These are phyloP conservation scores for Cryphonectria nitschkei DNA, from an alignment of 2,329 filamentous ascomycete species.

Conservation along the genomic window DNA sequence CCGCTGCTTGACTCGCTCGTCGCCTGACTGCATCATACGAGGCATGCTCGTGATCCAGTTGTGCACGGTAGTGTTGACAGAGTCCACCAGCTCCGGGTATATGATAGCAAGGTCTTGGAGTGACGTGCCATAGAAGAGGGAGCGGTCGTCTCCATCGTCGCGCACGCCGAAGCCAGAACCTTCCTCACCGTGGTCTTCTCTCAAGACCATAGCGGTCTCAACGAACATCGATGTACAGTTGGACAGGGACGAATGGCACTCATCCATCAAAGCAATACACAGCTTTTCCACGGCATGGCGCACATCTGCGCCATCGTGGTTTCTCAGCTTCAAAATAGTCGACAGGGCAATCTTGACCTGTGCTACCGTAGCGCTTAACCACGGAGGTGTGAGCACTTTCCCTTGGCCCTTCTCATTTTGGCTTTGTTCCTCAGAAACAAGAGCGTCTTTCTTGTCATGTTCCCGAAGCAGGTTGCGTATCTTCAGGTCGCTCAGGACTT, in stretches of 20 bases:
- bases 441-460: conserved; percentile 32
- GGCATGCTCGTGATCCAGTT: conserved; percentile 83
- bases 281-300: conserved; percentile 68
- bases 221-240: conserved; percentile 73
- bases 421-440: conserved; percentile 33
- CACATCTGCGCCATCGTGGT: conserved; percentile 71
- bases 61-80: conserved; percentile 70
- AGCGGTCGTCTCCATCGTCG: conserved; percentile 30
- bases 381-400: conserved; percentile 55
- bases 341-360: conserved; percentile 85
- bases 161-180: conserved; percentile 19
- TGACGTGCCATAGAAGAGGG: conserved; percentile 48
- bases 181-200: conserved; percentile 48
- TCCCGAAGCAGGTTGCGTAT: conserved; percentile 51
- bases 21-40: conserved; percentile 79
- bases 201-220: conserved; percentile 78
- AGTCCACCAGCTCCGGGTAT: conserved; percentile 56
- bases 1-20: conserved; percentile 75
- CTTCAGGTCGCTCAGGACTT: conserved; percentile 61
- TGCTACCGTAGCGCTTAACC: conserved; percentile 78
- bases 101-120: conserved; percentile 58
- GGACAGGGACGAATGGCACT: conserved; percentile 74
- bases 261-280: conserved; percentile 75
- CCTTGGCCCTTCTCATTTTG: conserved; percentile 37
- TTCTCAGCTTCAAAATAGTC: conserved; percentile 75